Evolutionary conservation across 352 stramenopile genomes (phyloP), one percentile per base, ranked within the genome.

Genomic region (Lagenidium sp.): DNA sequence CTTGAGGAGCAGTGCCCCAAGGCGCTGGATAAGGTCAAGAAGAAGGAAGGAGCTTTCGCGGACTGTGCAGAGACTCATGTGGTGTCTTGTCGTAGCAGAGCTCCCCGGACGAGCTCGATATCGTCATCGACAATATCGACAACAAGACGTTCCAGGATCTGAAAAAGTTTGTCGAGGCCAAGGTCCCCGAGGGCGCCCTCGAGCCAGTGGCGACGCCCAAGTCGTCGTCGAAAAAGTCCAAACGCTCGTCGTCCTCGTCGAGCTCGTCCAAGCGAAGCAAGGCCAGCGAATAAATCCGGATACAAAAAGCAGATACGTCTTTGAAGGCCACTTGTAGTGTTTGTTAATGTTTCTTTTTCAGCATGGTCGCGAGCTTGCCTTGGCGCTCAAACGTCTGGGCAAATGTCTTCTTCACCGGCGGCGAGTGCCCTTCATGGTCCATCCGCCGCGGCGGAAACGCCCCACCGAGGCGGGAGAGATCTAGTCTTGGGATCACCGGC

Each of bases 51-150:
- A 35, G 15, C 39, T 19, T 10, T 10, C 1, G 8, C 7, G 16
- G 12, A 19, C 22, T 20, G 31, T 10, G 11, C 21, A 32, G 11
- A 18, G 29, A 12, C 16, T n/a, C n/a, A n/a, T n/a, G n/a, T n/a
- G n/a, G n/a, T n/a, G n/a, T n/a, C n/a, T n/a, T n/a, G n/a, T n/a
- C n/a, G n/a, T n/a, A 5, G 16, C 28, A 83, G 74, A 88, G 68
- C 36, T 86, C 82, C 11, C 69, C 80, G 6, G 85, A 95, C 44
- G 81, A 94, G 46, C 43, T 95, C 34, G 85, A 95, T 31, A 87
- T 95, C 46, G 69, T 93, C 31, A 68, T 95, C 23, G 85, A 95
- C 53, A 61, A 74, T 35, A 91, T 95, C 41, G 82, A 95, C 55
- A 66, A 68, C 45, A 89, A 89, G 51, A 95, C 82, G 25, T 95